phyloP scores from a whole-genome alignment of 2,329 filamentous ascomycete species.

The Fusarium nodosum region DNA sequence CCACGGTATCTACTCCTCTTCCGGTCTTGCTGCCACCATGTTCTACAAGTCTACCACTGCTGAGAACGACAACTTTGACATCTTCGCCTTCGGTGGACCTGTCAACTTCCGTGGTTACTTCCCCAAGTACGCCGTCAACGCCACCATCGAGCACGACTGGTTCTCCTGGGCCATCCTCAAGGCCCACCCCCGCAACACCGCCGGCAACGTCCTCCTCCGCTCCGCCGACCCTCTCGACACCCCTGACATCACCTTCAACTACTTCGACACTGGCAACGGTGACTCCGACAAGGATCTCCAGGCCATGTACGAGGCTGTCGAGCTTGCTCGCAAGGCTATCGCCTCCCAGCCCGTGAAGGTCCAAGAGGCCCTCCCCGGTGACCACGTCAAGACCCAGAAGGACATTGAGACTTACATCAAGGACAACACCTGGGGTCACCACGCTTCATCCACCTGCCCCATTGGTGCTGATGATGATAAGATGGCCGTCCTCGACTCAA shows the following conservation, averaged over 20 bases:
- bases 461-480: slow-evolving; percentile 52
- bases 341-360: slow-evolving; percentile 42
- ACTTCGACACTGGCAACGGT: slow-evolving; percentile 65
- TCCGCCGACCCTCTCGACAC: slow-evolving; percentile 73
- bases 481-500: slow-evolving; percentile 62
- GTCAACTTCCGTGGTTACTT: slow-evolving; percentile 70
- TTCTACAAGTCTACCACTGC: slow-evolving; percentile 54
- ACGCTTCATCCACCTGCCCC: slow-evolving; percentile 53
- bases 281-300: slow-evolving; percentile 64
- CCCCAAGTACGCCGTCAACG: slow-evolving; percentile 65
- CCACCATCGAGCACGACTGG: slow-evolving; percentile 59
- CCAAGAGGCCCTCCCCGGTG: slow-evolving; percentile 40
- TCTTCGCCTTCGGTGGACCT: slow-evolving; percentile 68
- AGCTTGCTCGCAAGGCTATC: slow-evolving; percentile 63
- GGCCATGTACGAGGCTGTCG: slow-evolving; percentile 68
- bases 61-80: slow-evolving; percentile 60
- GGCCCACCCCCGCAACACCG: slow-evolving; percentile 72
- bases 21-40: slow-evolving; percentile 66
- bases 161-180: slow-evolving; percentile 65
- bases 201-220: slow-evolving; percentile 72
- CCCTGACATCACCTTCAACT: slow-evolving; percentile 74
- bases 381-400: slow-evolving; percentile 29
- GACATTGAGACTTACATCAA: slow-evolving; percentile 48
- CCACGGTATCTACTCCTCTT: slow-evolving; percentile 57
- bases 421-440: slow-evolving; percentile 54